Evolutionary conservation across 2,329 filamentous ascomycete genomes (phyloP).

Genomic region (Neocatenulostroma microsporum): DNA sequence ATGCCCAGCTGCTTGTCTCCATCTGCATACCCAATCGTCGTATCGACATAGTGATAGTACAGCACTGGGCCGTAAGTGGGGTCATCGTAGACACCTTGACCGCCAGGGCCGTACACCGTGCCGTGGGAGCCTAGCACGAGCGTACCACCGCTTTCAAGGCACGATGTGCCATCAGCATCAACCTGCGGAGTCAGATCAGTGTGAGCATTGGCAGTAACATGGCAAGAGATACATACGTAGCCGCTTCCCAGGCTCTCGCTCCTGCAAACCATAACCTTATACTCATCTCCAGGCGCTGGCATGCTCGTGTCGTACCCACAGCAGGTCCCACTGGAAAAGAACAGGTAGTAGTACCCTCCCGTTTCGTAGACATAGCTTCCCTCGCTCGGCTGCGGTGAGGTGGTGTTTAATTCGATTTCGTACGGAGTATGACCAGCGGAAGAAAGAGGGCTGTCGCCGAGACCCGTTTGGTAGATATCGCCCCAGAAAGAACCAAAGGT

Average conservation of each 20-base stretch:
- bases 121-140: slow-evolving; percentile 54
- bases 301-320: slow-evolving; percentile 49
- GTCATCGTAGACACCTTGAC: slow-evolving; percentile 53
- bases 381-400: slow-evolving; percentile 6
- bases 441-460: slow-evolving; percentile 37
- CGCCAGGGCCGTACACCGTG: slow-evolving; percentile 57
- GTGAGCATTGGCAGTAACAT: too few species aligned
- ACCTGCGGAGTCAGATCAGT: slow-evolving; percentile 18
- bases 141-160: slow-evolving; percentile 52
- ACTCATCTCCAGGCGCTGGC: slow-evolving; percentile 53
- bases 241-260: slow-evolving; percentile 44
- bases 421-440: slow-evolving; percentile 21
- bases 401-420: slow-evolving; percentile 7
- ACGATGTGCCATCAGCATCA: slow-evolving; percentile 48
- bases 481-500: slow-evolving; percentile 64
- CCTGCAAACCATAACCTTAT: slow-evolving; percentile 59
- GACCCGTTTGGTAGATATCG: slow-evolving; percentile 53
- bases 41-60: slow-evolving; percentile 57
- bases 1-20: slow-evolving; percentile 44
- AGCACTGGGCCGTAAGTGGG: slow-evolving; percentile 45
- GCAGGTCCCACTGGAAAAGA: slow-evolving; percentile 55
- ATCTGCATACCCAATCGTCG: slow-evolving; percentile 31
- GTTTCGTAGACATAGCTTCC: slow-evolving; percentile 41
- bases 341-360: slow-evolving; percentile 55
- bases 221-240: slow-evolving; percentile 35